phyloP scores from a whole-genome alignment of 2,329 filamentous ascomycete species.

The Aplosporella prunicola region DNA sequence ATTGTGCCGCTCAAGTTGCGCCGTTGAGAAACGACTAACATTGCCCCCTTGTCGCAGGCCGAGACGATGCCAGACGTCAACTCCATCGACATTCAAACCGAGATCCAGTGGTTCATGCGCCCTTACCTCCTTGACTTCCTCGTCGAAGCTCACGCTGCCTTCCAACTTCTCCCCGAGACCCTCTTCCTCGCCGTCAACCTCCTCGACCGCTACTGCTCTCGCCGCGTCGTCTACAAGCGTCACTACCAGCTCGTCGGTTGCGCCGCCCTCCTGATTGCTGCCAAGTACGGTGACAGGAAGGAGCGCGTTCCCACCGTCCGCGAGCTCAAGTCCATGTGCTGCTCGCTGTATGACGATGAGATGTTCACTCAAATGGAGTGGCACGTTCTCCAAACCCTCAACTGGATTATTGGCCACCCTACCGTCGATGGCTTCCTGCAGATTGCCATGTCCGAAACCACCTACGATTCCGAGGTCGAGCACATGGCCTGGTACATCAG shows the following conservation, averaged over 20 bases:
- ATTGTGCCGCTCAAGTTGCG: slow-evolving; percentile 19
- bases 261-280: slow-evolving; percentile 87
- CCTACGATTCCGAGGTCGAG: slow-evolving; percentile 77
- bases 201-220: slow-evolving; percentile 94
- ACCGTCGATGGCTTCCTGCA: slow-evolving; percentile 93
- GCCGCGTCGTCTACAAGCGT: slow-evolving; percentile 95
- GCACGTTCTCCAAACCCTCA: slow-evolving; percentile 95
- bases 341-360: slow-evolving; percentile 92
- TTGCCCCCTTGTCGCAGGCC: slow-evolving; percentile 38
- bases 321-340: slow-evolving; percentile 98
- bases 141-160: slow-evolving; percentile 91
- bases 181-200: slow-evolving; percentile 95
- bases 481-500: slow-evolving; percentile 91
- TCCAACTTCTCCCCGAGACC: slow-evolving; percentile 86
- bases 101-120: slow-evolving; percentile 99
- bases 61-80: slow-evolving; percentile 92
- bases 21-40: slow-evolving; percentile 20
- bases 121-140: slow-evolving; percentile 97
- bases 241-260: slow-evolving; percentile 98
- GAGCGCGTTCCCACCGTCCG: slow-evolving; percentile 95
- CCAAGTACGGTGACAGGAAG: slow-evolving; percentile 98
- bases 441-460: slow-evolving; percentile 66
- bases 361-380: slow-evolving; percentile 99
- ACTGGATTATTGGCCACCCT: slow-evolving; percentile 92
- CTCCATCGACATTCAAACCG: slow-evolving; percentile 96